Percentiles rank a stretch among this genome's conserved stretches.
Conservation (phyloP, 108 stramenopile genomes). For the Chaetoceros muelleri region DNA sequence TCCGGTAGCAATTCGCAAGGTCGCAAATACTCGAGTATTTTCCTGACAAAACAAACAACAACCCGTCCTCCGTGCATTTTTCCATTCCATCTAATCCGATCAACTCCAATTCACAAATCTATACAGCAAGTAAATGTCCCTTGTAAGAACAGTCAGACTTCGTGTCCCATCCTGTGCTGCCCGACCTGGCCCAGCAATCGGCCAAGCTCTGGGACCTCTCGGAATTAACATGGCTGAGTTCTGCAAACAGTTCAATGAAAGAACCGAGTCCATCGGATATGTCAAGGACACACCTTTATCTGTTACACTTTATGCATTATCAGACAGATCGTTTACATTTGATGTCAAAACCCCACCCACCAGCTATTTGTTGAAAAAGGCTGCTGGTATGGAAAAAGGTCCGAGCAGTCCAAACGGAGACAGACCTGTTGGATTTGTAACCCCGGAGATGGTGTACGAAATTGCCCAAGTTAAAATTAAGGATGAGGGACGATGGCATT, state of each 20-base stretch:
- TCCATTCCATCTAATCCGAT: background rate
- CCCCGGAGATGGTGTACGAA: conserved; percentile 84
- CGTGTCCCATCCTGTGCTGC: conserved; percentile 62
- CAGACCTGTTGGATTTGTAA: conserved; percentile 53
- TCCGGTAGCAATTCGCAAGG: too few relatives aligned
- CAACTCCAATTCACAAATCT: background rate
- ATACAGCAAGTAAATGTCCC: too few relatives aligned
- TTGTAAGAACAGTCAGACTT: conserved; percentile 62
- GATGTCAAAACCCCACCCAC: conserved; percentile 75
- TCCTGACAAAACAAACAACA: too few relatives aligned
- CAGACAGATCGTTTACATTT: conserved; percentile 79
- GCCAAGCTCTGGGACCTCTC: conserved; percentile 90
- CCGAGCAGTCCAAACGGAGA: conserved; percentile 35
- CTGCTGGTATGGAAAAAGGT: conserved; percentile 72
- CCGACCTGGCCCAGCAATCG: conserved; percentile 85
- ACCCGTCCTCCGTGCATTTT: too few relatives aligned
- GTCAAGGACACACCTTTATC: conserved; percentile 59
- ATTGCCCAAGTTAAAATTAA: conserved; percentile 84
- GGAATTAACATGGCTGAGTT: conserved; percentile 96
- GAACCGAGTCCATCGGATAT: conserved; percentile 50
- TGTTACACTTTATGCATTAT: conserved; percentile 64
- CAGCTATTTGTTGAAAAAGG: conserved; percentile 63
- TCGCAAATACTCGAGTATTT: too few relatives aligned
- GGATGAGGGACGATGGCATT: conserved; percentile 65
- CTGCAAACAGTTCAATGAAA: conserved; percentile 90